Percentiles rank a stretch among this genome's conserved stretches.
phyloP scores from a whole-genome alignment of 768 basidiomycete species.

The Crepidotus variabilis region DNA sequence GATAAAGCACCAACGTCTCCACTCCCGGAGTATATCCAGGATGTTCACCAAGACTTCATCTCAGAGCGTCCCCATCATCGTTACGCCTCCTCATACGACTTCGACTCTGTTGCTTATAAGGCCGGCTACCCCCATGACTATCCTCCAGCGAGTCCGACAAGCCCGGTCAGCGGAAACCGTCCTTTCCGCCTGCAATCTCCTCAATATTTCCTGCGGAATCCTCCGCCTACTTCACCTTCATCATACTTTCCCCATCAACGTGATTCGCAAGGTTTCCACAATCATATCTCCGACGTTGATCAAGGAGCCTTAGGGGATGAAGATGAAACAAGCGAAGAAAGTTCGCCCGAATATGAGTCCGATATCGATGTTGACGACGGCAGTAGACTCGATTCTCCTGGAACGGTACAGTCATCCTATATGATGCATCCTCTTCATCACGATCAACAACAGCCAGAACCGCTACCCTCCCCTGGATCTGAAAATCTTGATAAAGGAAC shows the following conservation, averaged over 20 bases:
- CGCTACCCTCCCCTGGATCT: not conserved
- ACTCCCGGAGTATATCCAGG: constrained; percentile 22
- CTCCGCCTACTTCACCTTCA: not conserved
- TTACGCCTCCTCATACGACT: constrained; percentile 9
- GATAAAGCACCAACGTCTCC: constrained; percentile 26
- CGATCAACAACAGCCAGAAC: not conserved
- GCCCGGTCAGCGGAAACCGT: constrained; percentile 3
- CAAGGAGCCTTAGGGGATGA: not conserved
- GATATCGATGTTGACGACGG: not conserved
- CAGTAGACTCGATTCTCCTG: not conserved
- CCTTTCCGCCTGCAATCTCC: not conserved
- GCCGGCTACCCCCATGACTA: not conserved
- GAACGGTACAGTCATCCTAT: not conserved
- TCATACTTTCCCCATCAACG: not conserved
- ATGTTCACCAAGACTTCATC: constrained; percentile 4
- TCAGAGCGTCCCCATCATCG: constrained; percentile 11
- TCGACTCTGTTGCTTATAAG: not conserved
- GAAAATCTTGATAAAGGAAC: not conserved
- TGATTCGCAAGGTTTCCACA: not conserved
- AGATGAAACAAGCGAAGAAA: not conserved
- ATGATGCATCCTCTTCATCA: not conserved
- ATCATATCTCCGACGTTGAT: not conserved
- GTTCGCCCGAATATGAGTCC: constrained; percentile 2
- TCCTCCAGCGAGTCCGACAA: constrained; percentile 2
- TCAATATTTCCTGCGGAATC: not conserved